phyloP scores from a whole-genome alignment of 805 yeast species.

The Kodamaea laetipori region DNA sequence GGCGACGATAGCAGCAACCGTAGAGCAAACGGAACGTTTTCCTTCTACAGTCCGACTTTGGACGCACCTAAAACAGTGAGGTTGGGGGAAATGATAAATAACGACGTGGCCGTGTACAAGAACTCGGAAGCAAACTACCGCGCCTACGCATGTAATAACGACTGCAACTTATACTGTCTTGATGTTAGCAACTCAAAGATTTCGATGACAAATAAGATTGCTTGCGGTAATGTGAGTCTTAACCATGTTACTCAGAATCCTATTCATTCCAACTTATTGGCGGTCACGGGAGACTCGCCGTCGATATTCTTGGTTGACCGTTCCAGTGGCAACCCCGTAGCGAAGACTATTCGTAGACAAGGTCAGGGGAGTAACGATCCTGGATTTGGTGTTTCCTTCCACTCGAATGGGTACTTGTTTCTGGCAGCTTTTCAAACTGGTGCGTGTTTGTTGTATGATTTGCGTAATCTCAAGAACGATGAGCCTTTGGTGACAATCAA shows the following conservation, averaged over 20 bases:
- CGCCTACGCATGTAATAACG: constrained; percentile 82
- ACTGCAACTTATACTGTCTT: constrained; percentile 65
- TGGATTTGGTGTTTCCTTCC: constrained; percentile 82
- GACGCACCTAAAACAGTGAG: constrained; percentile 51
- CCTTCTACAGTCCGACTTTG: constrained; percentile 54
- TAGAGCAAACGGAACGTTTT: constrained; percentile 63
- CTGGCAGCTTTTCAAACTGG: constrained; percentile 90
- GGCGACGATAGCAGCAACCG: background rate
- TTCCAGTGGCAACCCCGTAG: constrained; percentile 27
- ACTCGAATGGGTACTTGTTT: constrained; percentile 71
- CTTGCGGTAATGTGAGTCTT: constrained; percentile 61
- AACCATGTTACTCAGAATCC: constrained; percentile 75
- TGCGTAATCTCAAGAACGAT: constrained; percentile 52
- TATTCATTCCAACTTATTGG: constrained; percentile 27
- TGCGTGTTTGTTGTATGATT: constrained; percentile 70
- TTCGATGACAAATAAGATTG: constrained; percentile 43
- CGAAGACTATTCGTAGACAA: constrained; percentile 48
- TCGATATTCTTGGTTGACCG: constrained; percentile 61
- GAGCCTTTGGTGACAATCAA: constrained; percentile 55
- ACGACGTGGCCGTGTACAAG: constrained; percentile 63
- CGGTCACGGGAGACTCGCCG: constrained; percentile 77
- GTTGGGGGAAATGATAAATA: constrained; percentile 82
- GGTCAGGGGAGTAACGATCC: constrained; percentile 52
- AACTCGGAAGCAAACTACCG: constrained; percentile 43
- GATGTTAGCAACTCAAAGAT: constrained; percentile 52